phyloP scores from a whole-genome alignment of 495 filamentous ascomycete species.

The Daldinia concentrica region DNA sequence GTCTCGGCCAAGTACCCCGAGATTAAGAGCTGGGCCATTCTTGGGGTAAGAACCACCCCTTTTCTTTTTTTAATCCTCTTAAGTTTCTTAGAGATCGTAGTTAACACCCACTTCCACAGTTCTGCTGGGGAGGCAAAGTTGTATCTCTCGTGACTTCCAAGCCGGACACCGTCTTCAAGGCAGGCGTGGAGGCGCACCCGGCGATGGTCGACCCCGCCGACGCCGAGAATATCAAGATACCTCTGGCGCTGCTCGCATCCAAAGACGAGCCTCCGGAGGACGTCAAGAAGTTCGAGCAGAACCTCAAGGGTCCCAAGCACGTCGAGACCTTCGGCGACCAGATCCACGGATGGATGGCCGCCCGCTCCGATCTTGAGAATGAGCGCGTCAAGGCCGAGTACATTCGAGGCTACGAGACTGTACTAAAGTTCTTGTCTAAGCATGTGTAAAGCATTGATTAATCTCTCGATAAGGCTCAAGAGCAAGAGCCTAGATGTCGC shows the following conservation, averaged over 20 bases:
- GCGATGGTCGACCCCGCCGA: slow-evolving; percentile 87
- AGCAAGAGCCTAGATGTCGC: neutral
- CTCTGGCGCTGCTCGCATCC: slow-evolving; percentile 71
- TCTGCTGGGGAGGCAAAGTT: slow-evolving; percentile 94
- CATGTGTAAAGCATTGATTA: slow-evolving; percentile 62
- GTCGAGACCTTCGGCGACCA: slow-evolving; percentile 84
- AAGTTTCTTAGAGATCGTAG: neutral
- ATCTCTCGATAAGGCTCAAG: neutral
- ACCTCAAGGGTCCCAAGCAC: slow-evolving; percentile 71
- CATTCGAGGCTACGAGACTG: slow-evolving; percentile 76
- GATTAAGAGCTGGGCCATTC: slow-evolving; percentile 80
- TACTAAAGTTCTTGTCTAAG: slow-evolving; percentile 79
- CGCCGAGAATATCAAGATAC: slow-evolving; percentile 70
- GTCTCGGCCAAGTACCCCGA: slow-evolving; percentile 62
- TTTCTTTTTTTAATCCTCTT: neutral
- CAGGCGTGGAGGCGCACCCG: slow-evolving; percentile 78
- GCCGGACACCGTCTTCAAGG: slow-evolving; percentile 70
- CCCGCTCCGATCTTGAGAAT: slow-evolving; percentile 73
- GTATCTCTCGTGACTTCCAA: slow-evolving; percentile 65
- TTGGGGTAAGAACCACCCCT: slow-evolving; percentile 66
- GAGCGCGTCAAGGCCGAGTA: slow-evolving; percentile 77
- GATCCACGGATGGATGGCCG: slow-evolving; percentile 94
- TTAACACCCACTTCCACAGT: slow-evolving; percentile 47
- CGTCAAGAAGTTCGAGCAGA: slow-evolving; percentile 75
- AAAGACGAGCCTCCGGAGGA: slow-evolving; percentile 72